Conservation (phyloP, 495 filamentous ascomycete genomes). For the Daldinia caldariorum region DNA sequence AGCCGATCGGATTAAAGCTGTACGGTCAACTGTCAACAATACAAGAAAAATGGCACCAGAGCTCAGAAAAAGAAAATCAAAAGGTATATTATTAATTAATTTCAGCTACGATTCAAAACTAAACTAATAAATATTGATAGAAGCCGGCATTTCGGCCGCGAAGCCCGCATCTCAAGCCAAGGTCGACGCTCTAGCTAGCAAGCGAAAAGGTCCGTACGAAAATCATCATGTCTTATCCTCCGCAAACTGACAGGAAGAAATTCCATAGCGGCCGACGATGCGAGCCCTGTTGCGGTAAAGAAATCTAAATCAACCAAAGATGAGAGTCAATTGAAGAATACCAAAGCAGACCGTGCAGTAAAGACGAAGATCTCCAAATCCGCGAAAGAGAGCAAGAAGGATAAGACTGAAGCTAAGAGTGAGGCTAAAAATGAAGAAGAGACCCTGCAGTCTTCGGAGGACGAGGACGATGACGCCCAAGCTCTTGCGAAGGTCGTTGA, state of each 20-base stretch:
- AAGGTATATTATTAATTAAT: slow-evolving; percentile 62
- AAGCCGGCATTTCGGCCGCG: slow-evolving; percentile 56
- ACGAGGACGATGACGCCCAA: slow-evolving; percentile 58
- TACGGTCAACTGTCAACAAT: not conserved
- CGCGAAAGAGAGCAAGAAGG: slow-evolving; percentile 34
- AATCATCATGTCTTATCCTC: not conserved
- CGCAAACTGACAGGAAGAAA: not conserved
- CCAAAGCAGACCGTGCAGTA: slow-evolving; percentile 44
- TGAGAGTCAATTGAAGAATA: slow-evolving; percentile 40
- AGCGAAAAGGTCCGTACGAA: slow-evolving; percentile 60
- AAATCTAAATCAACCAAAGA: slow-evolving; percentile 46
- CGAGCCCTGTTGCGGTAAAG: slow-evolving; percentile 54
- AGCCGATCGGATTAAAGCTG: not conserved
- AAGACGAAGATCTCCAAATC: slow-evolving; percentile 44
- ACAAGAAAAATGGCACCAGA: slow-evolving; percentile 71
- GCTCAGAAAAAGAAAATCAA: slow-evolving; percentile 75
- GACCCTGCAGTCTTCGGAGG: slow-evolving; percentile 43
- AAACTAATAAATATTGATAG: slow-evolving; percentile 20
- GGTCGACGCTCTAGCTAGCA: slow-evolving; percentile 53
- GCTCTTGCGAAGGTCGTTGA: slow-evolving; percentile 80
- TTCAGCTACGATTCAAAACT: not conserved
- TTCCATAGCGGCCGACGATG: slow-evolving; percentile 51
- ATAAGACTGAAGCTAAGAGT: slow-evolving; percentile 43
- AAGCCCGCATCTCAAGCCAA: slow-evolving; percentile 69
- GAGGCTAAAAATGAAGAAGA: slow-evolving; percentile 49